A percentile compares a stretch with the other conserved stretches of the same genome.
Conservation (phyloP, 805 yeast genomes). For the Dipodascopsis uninucleata region DNA sequence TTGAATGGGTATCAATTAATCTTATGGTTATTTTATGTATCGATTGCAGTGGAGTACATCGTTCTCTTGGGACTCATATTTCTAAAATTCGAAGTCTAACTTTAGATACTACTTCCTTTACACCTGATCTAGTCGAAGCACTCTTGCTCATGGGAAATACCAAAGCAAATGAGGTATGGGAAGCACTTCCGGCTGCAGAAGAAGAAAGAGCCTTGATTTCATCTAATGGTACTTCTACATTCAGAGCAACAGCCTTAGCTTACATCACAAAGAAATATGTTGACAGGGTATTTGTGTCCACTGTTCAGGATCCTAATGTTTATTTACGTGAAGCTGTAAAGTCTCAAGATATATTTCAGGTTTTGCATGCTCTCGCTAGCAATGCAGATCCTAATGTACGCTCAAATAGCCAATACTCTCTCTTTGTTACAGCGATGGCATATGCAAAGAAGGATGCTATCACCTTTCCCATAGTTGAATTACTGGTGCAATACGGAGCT, state of each 20-base stretch:
- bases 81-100: conserved; percentile 74
- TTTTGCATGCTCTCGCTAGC: conserved; percentile 38
- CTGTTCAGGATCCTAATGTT: conserved; percentile 34
- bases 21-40: conserved; percentile 70
- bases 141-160: conserved; percentile 56
- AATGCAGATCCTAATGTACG: conserved; percentile 39
- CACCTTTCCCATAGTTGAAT: conserved; percentile 40
- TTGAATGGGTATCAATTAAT: conserved; percentile 86
- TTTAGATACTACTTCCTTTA: conserved; percentile 59
- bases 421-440: conserved; percentile 36
- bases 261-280: conserved; percentile 67
- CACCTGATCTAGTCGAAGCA: conserved; percentile 56
- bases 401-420: conserved; percentile 28
- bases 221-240: no score
- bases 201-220: conserved; percentile 24
- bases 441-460: conserved; percentile 31
- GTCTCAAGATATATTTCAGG: conserved; percentile 33
- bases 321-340: conserved; percentile 37
- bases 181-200: conserved; percentile 37
- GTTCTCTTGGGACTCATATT: conserved; percentile 78
- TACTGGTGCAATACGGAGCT: conserved; percentile 40
- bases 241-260: no score
- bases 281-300: conserved; percentile 45
- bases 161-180: conserved; percentile 58
- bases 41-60: conserved; percentile 82